These are phyloP conservation scores for Blastomyces parvus DNA, from an alignment of 2,329 filamentous ascomycete species.

Conservation along the genomic window DNA sequence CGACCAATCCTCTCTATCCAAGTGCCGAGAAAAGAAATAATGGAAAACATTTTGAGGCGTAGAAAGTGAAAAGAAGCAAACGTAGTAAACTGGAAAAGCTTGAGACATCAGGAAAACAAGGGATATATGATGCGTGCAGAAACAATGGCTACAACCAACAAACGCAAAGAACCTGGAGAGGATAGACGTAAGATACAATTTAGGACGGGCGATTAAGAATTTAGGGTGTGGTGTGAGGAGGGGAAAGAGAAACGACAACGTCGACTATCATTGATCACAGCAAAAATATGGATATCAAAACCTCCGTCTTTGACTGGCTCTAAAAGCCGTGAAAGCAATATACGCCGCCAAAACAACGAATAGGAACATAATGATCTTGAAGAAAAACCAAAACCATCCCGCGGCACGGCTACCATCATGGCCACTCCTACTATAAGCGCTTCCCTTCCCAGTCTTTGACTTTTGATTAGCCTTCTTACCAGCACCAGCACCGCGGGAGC, in stretches of 20 bases:
- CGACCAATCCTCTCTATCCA: background rate
- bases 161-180: background rate
- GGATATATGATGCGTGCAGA: background rate
- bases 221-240: too few species aligned
- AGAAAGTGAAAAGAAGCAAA: background rate
- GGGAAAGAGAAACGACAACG: background rate
- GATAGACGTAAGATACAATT: background rate
- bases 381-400: conserved; percentile 61
- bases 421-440: conserved; percentile 11
- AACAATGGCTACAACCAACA: background rate
- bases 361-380: conserved; percentile 74
- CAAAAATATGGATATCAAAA: conserved; percentile 16
- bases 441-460: conserved; percentile 19
- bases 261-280: background rate
- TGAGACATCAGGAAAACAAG: background rate
- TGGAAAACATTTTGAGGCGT: background rate
- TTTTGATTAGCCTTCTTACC: conserved; percentile 21
- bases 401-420: conserved; percentile 23
- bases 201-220: background rate
- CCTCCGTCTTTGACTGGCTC: conserved; percentile 46
- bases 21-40: background rate
- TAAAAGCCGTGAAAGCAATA: conserved; percentile 75
- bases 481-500: conserved; percentile 20
- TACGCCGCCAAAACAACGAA: conserved; percentile 64
- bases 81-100: background rate